Evolutionary conservation across 306 rosid genomes (phyloP), one percentile per base, ranked within the genome.

Genomic region (Sicyos baderoa): DNA sequence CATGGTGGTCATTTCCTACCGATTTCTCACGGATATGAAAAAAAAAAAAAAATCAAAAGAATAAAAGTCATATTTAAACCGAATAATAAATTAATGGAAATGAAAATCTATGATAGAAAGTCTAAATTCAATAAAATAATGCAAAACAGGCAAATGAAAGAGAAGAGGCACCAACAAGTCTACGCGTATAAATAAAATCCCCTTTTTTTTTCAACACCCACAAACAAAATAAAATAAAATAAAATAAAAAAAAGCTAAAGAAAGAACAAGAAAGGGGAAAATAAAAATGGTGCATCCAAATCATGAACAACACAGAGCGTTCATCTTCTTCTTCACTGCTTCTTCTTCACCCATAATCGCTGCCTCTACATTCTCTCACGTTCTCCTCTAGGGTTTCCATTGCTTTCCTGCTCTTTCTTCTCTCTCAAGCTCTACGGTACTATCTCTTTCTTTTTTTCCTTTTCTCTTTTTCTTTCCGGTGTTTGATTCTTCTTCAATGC

Each of bases 271-370:
- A n/a, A n/a, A n/a, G n/a, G n/a, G n/a, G n/a, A n/a, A n/a, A n/a
- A n/a, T n/a, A n/a, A n/a, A n/a, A n/a, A n/a, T n/a, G n/a, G n/a
- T n/a, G n/a, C 77, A 76, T 82, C 79, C 62, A 81, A 62, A 76
- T 78, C 83, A 76, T 80, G 75, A 71, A 48, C 47, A 71, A 48
- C 47, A 23, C 82, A 70, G 71, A 79, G 82, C 84, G 85, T 80
- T 84, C 75, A 74, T 81, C 78, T 76, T 73, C 81, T 83, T 35
- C 82, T 23, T 60, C 17, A 40, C 71, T 66, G 9, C 76, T 73
- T 78, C 82, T 77, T 77, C 84, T 72, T 78, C 82, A 74, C 77
- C 87, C 77, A 45, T 75, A 81, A 79, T 84, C 84, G 50, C 84
- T 78, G 76, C 0, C 52, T 32, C 9, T 52, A 55, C 60, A 15